Evolutionary conservation across 2,329 filamentous ascomycete species (phyloP).

Genomic region (Waltergamsia citrina): DNA sequence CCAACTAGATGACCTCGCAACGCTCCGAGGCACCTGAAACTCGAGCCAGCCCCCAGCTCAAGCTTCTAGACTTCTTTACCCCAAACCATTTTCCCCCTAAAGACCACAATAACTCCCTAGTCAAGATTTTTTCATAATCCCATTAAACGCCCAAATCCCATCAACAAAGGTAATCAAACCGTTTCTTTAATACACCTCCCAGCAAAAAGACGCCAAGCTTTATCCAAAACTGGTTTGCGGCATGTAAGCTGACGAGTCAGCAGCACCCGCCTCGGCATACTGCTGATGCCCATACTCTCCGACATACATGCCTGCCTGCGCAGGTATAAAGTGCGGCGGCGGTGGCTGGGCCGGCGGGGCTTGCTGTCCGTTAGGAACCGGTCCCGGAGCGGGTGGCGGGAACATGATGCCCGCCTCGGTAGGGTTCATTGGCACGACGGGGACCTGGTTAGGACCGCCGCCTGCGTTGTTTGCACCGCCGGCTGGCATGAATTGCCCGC

Average conservation of each 20-base stretch:
- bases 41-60: too few species aligned
- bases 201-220: neutral
- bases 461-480: neutral
- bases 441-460: neutral
- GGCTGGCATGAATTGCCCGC: neutral
- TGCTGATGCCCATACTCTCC: slow-evolving; percentile 8
- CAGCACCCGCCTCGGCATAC: slow-evolving; percentile 8
- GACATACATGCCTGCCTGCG: slow-evolving; percentile 12
- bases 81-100: too few species aligned
- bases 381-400: neutral
- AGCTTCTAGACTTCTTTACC: too few species aligned
- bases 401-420: slow-evolving; percentile 2
- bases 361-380: neutral
- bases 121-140: too few species aligned
- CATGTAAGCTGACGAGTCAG: slow-evolving; percentile 7
- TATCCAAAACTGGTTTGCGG: slow-evolving; percentile 7
- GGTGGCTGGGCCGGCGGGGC: neutral
- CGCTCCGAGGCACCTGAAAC: too few species aligned
- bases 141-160: too few species aligned
- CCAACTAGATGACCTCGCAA: too few species aligned
- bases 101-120: too few species aligned
- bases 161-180: too few species aligned
- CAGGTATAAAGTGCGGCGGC: slow-evolving; percentile 9
- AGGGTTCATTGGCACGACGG: slow-evolving; percentile 3
- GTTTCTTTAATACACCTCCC: too few species aligned